Percentiles rank a stretch among this genome's conserved stretches.
Evolutionary conservation across 2,329 filamentous ascomycete genomes (phyloP).

Genomic region (Aspergillus ruber): DNA sequence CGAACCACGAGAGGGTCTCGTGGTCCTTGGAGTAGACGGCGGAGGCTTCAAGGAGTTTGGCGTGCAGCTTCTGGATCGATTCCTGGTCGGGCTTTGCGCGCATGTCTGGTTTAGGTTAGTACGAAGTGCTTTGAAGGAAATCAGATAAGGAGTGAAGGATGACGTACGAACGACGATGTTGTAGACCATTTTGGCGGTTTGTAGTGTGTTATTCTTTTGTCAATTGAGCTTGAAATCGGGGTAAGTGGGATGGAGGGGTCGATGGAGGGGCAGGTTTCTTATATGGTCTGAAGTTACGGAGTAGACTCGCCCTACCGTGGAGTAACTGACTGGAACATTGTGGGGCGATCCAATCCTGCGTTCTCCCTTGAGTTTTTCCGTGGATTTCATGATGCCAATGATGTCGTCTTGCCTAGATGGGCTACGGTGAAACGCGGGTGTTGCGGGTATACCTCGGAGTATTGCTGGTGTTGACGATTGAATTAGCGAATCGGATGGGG

Average conservation of each 20-base stretch:
- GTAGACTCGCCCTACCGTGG: not conserved
- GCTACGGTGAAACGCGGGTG: not conserved
- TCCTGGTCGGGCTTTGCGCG: slow-evolving; percentile 62
- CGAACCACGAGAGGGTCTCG: slow-evolving; percentile 66
- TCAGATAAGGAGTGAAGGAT: not conserved
- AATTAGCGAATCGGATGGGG: not conserved
- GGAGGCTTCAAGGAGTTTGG: slow-evolving; percentile 69
- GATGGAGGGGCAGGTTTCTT: not conserved
- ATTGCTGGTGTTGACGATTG: not conserved
- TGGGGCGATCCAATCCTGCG: not conserved
- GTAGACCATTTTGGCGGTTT: slow-evolving; percentile 19
- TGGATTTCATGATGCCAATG: not conserved
- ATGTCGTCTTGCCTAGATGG: not conserved
- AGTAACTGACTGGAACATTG: not conserved
- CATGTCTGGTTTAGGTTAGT: slow-evolving; percentile 35
- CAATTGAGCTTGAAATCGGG: not conserved
- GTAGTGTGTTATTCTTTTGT: not conserved
- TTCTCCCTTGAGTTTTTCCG: not conserved
- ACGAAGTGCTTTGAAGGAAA: not conserved
- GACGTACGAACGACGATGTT: slow-evolving; percentile 25
- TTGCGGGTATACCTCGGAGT: too few species aligned
- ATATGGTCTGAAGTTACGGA: not conserved
- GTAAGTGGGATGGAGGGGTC: not conserved
- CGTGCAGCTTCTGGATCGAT: slow-evolving; percentile 59
- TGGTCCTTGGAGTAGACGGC: slow-evolving; percentile 65